Base-by-base conservation (phyloP, 169 alveolate genomes). In the Besnoitia besnoiti region DNA sequence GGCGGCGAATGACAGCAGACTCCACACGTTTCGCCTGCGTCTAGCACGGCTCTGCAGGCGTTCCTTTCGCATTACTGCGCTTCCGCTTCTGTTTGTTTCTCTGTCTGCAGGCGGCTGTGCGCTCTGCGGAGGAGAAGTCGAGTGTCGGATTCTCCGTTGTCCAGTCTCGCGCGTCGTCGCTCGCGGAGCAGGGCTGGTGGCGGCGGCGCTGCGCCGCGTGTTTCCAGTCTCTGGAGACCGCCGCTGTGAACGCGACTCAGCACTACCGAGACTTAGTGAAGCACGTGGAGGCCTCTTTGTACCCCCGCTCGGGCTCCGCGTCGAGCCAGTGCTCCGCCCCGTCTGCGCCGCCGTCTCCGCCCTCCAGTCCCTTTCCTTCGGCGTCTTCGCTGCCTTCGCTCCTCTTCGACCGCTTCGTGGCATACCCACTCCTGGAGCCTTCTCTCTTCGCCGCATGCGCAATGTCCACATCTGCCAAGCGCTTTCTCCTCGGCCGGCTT, bases 41-140 rank as follows among this genome's bases (percentile, higher is more conserved):
- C n/a, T n/a, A n/a, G n/a, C n/a, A n/a, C n/a, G n/a, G n/a, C n/a
- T n/a, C n/a, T n/a, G n/a, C n/a, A n/a, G n/a, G n/a, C n/a, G n/a
- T n/a, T n/a, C n/a, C n/a, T n/a, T n/a, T n/a, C n/a, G n/a, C n/a
- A n/a, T n/a, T n/a, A n/a, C n/a, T n/a, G n/a, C n/a, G n/a, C n/a
- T n/a, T n/a, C n/a, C n/a, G n/a, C 4, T 24, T 84, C 76, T 46
- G 42, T 50, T n/a, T 37, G 16, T 35, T 35, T 76, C 27, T 39
- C 90, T 85, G 33, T 39, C 47, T 55, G 37, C 93, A 89, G 93
- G 93, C 93, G 8, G 93, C 89, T 0, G 89, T 89, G 5, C 89
- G 80, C 5, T 85, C 84, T 30, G 93, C 93, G 21, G 93, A 84
- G 24, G 93, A 89, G 82, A 89, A 89, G 42, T 89, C 93, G 30